Evolutionary conservation across 176 grass and related monocot genomes (phyloP), one percentile per base, ranked within the genome.

Genomic region (Oryza coarctata): DNA sequence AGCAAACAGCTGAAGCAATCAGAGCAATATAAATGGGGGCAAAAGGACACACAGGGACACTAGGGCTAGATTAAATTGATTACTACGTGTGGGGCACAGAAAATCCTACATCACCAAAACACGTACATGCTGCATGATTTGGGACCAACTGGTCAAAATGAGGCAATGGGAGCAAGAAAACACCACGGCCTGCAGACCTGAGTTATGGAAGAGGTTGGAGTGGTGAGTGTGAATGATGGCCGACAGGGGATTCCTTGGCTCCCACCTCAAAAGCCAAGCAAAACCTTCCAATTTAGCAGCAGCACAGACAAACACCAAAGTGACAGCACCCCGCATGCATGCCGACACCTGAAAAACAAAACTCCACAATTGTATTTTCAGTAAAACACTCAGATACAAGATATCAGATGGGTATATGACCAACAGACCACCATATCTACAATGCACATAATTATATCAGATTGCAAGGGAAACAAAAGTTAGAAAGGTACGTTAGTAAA

Each of bases 91-190:
- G 67, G 86, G 86, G 80, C 74, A 66, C 81, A 50, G 3, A 83
- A 83, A 15, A 66, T 64, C 75, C 49, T 88, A 84, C 87, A 88
- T 88, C 81, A 84, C 76, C 76, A 74, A 60, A 60, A 23, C 68
- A 75, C 63, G 81, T 88, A 80, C 87, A 50, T 67, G 85, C 85
- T 58, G 86, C 75, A 68, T 31, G 61, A 57, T 68, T 75, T 23
- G 87, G 87, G 87, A 80, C 87, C 87, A 84, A 52, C 81, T 29
- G 81, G 87, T 84, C 75, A 68, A 88, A 84, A 80, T 9, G 69
- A 82, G 52, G 68, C 63, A 36, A 66, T 63, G 41, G 65, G 65
- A 13, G 43, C 20, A 75, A 89, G 41, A 76, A 71, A 36, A 63
- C 69, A 80, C 17, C 84, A 74, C 61, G 14, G 82, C 63, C 73